Base-by-base conservation (phyloP, 1,284 basidiomycete genomes). In the Schizophyllum commune region DNA sequence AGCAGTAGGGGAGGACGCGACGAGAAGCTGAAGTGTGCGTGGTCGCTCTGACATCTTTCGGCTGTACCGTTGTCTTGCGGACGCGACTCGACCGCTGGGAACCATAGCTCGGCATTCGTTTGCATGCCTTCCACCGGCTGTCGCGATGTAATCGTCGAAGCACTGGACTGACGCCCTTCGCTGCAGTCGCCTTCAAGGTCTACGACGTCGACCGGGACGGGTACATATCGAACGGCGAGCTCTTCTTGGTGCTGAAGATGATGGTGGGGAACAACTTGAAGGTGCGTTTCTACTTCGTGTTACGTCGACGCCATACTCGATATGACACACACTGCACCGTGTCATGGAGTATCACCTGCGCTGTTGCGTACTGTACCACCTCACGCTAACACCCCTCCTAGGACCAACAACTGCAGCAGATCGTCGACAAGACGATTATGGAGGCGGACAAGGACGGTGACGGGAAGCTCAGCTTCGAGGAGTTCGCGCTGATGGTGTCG, bases 401-500 rank as follows among this genome's bases (percentile, higher is more conserved):
- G 91, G 97, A 99, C 75, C 93, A 97, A 73, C 97, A 99, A 80
- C 77, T 99, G 66, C 97, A 99, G 74, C 96, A 99, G 75, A 99
- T 99, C 66, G 97, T 99, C 9, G 97, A 99, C 77, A 99, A 99
- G 81, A 99, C 96, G 17, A 99, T 99, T 73, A 96, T 99, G 94
- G 96, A 99, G 77, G 96, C 96, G 17, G 96, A 99, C 73, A 92
- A 94, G 73, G 94, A 99, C 71, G 94, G 92, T 8, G 97, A 99
- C 73, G 96, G 96, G 34, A 98, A 96, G 74, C 82, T 99, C 64
- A 93, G 86, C 74, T 98, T 99, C 70, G 94, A 97, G 62, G 96
- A 99, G 77, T 99, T 99, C 72, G 86, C 94, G 22, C 83, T 87
- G 67, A 98, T 98, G 89, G 96, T 99, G 27, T 93, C 94, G 39